Evolutionary conservation across 805 yeast genomes (phyloP), one percentile per base, ranked within the genome.

Genomic region (Ogataea degrootiae): DNA sequence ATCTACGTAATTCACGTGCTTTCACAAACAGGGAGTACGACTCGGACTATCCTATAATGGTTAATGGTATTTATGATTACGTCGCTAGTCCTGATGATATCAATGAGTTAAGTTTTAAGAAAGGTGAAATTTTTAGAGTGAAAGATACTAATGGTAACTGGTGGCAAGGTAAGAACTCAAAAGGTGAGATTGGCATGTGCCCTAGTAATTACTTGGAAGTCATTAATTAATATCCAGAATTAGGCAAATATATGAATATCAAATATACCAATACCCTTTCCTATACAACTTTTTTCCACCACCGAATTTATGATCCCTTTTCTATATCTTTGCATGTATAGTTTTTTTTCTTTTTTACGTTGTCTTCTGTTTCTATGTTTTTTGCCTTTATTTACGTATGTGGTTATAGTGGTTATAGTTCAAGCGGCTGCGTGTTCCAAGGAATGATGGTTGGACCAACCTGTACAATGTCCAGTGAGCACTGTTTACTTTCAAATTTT

Each of bases 91-190:
- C 92, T 1, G 95, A 85, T 48, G 99, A 92, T 66, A 89, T 85
- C 52, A 90, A 91, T 61, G 99, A 92, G 69, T 79, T 92, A 22
- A 85, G 96, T 5, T 94, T 92, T 61, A 82, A 76, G 53, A 89
- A 91, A 66, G 97, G 94, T 47, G 98, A 92, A 66, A 71, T 89
- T n/a, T 76, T 92, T 65, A 89, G 84, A 59, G 96, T 92, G 34
- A 88, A 88, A 56, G 97, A 92, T 61, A 88, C 89, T 48, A 87
- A 87, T 55, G 97, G 97, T 41, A 83, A 95, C 69, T 92, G 99
- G 99, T 92, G 98, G 98, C 96, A 90, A 69, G 97, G 96, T 37
- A 81, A 86, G 65, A 80, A 91, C 61, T 75, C 85, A 8, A 85
- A 81, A 56, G 99, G 99, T 34, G 94, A 90, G 65, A 86, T 89